These are phyloP conservation scores for Aurifilum marmelostoma DNA, from an alignment of 2,329 filamentous ascomycete species.

Conservation along the genomic window DNA sequence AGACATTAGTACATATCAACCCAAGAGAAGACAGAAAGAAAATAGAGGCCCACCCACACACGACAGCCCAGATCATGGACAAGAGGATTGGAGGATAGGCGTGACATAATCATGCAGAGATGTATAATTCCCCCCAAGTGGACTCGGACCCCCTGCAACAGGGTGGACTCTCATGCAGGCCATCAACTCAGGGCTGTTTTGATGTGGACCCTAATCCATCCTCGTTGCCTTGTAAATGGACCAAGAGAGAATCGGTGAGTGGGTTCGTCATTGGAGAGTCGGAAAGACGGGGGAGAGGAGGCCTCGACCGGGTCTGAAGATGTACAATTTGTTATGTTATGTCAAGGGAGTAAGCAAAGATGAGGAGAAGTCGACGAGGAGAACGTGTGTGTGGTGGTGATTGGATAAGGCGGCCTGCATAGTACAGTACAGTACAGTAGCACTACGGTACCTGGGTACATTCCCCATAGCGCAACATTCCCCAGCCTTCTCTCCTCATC, in stretches of 20 bases:
- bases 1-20: too few species aligned
- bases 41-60: neutral
- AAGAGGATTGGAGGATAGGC: too few species aligned
- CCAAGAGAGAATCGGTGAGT: neutral
- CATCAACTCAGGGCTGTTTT: neutral
- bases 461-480: slow-evolving; percentile 1
- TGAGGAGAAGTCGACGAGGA: neutral
- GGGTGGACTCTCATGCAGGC: neutral
- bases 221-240: neutral
- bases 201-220: neutral
- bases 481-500: slow-evolving; percentile 28
- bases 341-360: too few species aligned
- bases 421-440: neutral
- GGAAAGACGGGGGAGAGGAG: neutral
- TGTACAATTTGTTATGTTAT: neutral
- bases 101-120: neutral
- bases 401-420: too few species aligned
- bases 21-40: neutral
- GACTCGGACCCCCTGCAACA: slow-evolving; percentile 1
- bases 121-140: neutral
- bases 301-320: neutral
- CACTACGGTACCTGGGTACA: neutral
- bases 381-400: neutral
- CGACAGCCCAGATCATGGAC: too few species aligned
- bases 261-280: neutral